phyloP scores from a whole-genome alignment of 306 rosid genomes.

The Cicer bijugum region DNA sequence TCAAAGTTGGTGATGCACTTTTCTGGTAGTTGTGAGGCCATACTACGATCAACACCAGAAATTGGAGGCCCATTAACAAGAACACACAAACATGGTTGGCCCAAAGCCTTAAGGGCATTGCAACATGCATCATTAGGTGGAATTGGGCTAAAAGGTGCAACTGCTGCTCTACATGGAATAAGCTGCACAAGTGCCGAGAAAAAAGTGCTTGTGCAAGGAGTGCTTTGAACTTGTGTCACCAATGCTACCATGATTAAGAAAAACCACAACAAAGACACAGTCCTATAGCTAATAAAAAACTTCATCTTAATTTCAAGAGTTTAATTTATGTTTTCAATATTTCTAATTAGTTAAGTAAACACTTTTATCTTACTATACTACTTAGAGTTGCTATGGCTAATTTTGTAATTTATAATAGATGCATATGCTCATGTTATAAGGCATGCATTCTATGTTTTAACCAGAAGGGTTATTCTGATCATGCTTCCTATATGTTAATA shows the following conservation, averaged over 20 bases:
- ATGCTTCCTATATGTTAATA: conserved; percentile 42
- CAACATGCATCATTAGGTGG: conserved; percentile 79
- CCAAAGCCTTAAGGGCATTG: conserved; percentile 67
- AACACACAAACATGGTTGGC: conserved; percentile 84
- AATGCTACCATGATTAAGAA: conserved; percentile 43
- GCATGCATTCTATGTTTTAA: conserved; percentile 50
- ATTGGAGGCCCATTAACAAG: conserved; percentile 80
- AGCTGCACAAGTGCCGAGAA: conserved; percentile 80
- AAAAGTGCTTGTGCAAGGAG: conserved; percentile 69
- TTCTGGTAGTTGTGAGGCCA: conserved; percentile 79
- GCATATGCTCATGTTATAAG: conserved; percentile 40
- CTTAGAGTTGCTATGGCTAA: not conserved
- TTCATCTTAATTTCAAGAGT: conserved; percentile 44
- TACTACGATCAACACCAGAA: conserved; percentile 78
- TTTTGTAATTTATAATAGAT: conserved; percentile 49
- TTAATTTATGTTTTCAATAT: not conserved
- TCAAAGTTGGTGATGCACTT: conserved; percentile 75
- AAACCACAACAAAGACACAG: conserved; percentile 42
- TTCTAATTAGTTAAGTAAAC: not conserved
- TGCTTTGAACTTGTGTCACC: conserved; percentile 51
- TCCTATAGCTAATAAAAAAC: conserved; percentile 28
- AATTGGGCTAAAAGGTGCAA: conserved; percentile 73
- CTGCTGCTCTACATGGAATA: conserved; percentile 84
- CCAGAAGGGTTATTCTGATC: conserved; percentile 49
- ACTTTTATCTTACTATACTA: not conserved